A percentile compares a stretch with the other conserved stretches of the same genome.
Evolutionary conservation across 2,329 filamentous ascomycete species (phyloP).

Genomic region (Tolypocladium nubicola): DNA sequence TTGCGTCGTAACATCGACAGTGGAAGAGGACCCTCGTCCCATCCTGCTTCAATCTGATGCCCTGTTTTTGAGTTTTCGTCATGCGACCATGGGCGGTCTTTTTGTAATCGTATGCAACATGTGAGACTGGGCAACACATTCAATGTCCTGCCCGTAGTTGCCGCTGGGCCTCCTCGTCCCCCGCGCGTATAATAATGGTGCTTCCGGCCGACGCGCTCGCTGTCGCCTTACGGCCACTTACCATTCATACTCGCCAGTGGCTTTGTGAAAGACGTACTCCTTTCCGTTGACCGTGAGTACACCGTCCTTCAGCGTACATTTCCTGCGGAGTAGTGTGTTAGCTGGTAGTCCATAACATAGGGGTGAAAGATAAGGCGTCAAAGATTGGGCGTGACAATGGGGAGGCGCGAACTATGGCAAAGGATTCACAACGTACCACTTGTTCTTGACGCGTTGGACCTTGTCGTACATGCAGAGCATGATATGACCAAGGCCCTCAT

Average conservation of each 20-base stretch:
- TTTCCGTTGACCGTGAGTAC: constrained; percentile 87
- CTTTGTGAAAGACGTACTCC: constrained; percentile 98
- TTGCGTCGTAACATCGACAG: background rate
- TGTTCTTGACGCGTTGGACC: constrained; percentile 98
- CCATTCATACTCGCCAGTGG: constrained; percentile 96
- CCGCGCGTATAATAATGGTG: background rate
- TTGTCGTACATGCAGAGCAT: constrained; percentile 99
- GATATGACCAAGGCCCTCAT: constrained; percentile 74
- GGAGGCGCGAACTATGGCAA: background rate
- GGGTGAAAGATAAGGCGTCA: constrained; percentile 6
- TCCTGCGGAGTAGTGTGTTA: constrained; percentile 41
- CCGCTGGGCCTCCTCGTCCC: no score
- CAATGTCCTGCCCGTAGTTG: background rate
- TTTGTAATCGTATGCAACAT: background rate
- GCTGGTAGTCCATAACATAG: background rate
- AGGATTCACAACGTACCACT: constrained; percentile 50
- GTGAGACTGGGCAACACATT: background rate
- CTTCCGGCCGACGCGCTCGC: background rate
- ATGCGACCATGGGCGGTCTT: background rate
- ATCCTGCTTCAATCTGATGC: background rate
- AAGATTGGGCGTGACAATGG: background rate
- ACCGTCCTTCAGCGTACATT: constrained; percentile 96
- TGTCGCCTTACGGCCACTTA: constrained; percentile 29
- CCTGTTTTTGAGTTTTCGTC: background rate
- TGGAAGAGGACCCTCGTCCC: background rate